These are phyloP conservation scores for Pythium plurisporium DNA, from an alignment of 352 stramenopile species.

Conservation along the genomic window DNA sequence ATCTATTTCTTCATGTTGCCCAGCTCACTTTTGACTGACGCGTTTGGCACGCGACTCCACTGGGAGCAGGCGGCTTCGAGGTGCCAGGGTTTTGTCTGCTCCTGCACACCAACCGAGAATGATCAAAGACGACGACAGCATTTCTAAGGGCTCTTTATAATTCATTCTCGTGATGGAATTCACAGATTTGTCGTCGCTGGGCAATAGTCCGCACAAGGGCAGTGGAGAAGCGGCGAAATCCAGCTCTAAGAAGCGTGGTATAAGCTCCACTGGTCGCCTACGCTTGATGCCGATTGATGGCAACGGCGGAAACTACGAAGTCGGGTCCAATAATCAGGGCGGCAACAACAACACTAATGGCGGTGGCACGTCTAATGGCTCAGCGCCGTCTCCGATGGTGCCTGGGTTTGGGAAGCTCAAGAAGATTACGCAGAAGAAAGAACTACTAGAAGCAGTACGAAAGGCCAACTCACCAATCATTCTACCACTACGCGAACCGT, in stretches of 20 bases:
- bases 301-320: slow-evolving; percentile 25
- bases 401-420: slow-evolving; percentile 42
- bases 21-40: too few relatives aligned
- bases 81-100: too few relatives aligned
- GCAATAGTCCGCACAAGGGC: slow-evolving; percentile 28
- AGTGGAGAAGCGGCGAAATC: slow-evolving; percentile 29
- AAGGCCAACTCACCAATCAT: slow-evolving; percentile 68
- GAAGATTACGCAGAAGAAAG: slow-evolving; percentile 71
- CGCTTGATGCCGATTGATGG: slow-evolving; percentile 50
- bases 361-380: slow-evolving; percentile 6
- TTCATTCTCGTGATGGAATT: slow-evolving; percentile 37
- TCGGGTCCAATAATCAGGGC: slow-evolving; percentile 20
- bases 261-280: slow-evolving; percentile 24
- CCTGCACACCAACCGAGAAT: too few relatives aligned
- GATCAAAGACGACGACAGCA: too few relatives aligned
- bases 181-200: slow-evolving; percentile 49
- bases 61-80: too few relatives aligned
- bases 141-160: too few relatives aligned
- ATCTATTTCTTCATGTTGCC: too few relatives aligned
- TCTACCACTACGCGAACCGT: slow-evolving; percentile 40
- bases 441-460: slow-evolving; percentile 71
- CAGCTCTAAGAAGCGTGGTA: slow-evolving; percentile 44
- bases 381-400: slow-evolving; percentile 15
- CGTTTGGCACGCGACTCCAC: too few relatives aligned
- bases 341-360: slow-evolving; percentile 23